Evolutionary conservation across 768 basidiomycete genomes (phyloP).

Genomic region (Tremella yokohamensis): DNA sequence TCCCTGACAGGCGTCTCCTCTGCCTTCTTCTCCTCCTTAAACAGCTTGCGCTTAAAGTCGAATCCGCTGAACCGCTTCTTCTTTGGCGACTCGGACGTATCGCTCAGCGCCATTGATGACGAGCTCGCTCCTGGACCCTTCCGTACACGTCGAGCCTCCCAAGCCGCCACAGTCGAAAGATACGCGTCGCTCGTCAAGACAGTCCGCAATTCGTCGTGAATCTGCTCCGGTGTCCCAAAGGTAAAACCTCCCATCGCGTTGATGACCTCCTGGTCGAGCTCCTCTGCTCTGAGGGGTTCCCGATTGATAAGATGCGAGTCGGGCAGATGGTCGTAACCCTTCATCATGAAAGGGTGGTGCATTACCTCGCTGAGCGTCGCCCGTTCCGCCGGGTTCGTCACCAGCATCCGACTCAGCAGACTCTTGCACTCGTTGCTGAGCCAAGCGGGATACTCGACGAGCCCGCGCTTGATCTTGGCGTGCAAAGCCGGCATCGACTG

Average conservation of each 20-base stretch:
- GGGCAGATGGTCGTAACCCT: constrained; percentile 75
- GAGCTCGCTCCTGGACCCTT: constrained; percentile 23
- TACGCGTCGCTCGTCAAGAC: constrained; percentile 78
- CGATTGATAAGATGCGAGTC: constrained; percentile 81
- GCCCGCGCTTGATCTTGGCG: constrained; percentile 95
- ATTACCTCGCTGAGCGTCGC: constrained; percentile 82
- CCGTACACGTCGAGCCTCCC: constrained; percentile 60
- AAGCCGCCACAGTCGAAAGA: constrained; percentile 65
- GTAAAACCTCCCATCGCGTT: constrained; percentile 94
- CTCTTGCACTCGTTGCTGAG: constrained; percentile 93
- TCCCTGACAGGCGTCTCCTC: constrained; percentile 36
- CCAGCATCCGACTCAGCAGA: constrained; percentile 88
- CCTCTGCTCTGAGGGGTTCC: constrained; percentile 81
- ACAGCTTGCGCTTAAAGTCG: constrained; percentile 86
- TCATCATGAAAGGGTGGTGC: constrained; percentile 85
- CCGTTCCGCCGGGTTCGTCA: constrained; percentile 81
- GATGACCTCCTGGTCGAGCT: constrained; percentile 81
- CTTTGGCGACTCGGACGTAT: constrained; percentile 53
- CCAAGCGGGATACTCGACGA: constrained; percentile 98
- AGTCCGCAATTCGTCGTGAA: constrained; percentile 66
- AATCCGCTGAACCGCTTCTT: constrained; percentile 86
- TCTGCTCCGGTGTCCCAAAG: constrained; percentile 83
- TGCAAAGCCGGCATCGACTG: constrained; percentile 98
- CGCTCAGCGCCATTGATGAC: constrained; percentile 32
- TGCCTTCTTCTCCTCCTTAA: constrained; percentile 52